Evolutionary conservation across 108 stramenopile genomes (phyloP), one percentile per base, ranked within the genome.

Genomic region (Hondaea fermentalgiana): DNA sequence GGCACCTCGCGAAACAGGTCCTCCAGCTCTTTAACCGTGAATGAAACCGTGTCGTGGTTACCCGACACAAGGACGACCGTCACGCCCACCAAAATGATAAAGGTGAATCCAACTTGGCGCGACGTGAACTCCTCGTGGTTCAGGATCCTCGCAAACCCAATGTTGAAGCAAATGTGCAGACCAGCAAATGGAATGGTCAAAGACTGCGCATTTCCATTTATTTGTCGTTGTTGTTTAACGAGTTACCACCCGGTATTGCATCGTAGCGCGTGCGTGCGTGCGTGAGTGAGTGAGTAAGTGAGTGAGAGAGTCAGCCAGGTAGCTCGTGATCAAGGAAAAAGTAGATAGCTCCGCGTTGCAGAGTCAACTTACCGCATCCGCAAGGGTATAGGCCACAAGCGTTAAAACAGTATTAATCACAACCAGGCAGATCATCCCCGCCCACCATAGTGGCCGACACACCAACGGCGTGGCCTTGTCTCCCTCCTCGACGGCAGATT

Each of bases 11-110:
- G 49, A 53, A 83, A 83, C 43, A 83, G 5, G 49, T 83, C 76
- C 49, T 47, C 76, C 10, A 83, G n/a, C 51, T 83, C 76, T 6
- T 53, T 83, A 0, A 53, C 49, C 25, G 45, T n/a, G 51, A 83
- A 83, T 45, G 76, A 25, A 6, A 83, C 76, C n/a, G 49, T 83
- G 51, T 83, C 76, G 51, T 83, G 76, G 76, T 83, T 83, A 8
- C 76, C 76, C 6, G 76, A 47, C 1, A 83, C 76, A 6, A 83
- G 23, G 28, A 83, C 76, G 43, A 83, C 76, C 19, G 76, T 83
- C 76, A 83, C 76, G 51, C 76, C 76, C 19, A 83, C 76, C 76
- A 83, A 28, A 53, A 83, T 83, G 3, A 83, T 83, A 53, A 83
- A 53, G 19, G 76, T 83, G 4, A 83, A 83, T 6, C 76, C 76